phyloP scores from a whole-genome alignment of 805 yeast species.

The Pichia occidentalis region DNA sequence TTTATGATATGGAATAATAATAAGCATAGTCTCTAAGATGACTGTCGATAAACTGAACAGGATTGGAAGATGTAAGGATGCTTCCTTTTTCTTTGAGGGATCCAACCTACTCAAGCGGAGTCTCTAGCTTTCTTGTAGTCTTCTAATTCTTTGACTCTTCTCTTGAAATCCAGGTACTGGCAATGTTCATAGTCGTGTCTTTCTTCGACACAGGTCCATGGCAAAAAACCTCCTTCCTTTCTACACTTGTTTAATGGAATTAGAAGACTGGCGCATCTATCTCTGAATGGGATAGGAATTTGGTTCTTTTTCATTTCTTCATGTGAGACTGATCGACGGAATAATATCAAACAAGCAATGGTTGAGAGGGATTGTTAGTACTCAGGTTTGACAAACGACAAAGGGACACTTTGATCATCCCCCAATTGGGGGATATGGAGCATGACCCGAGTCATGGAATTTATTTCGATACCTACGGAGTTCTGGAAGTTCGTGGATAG shows the following conservation, averaged over 20 bases:
- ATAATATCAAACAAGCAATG: too few species aligned
- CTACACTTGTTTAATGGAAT: conserved; percentile 60
- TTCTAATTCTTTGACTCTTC: conserved; percentile 70
- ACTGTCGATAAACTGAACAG: too few species aligned
- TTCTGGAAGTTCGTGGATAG: conserved; percentile 35
- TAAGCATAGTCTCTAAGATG: too few species aligned
- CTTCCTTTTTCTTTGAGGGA: too few species aligned
- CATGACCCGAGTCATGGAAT: background rate
- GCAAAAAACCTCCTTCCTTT: conserved; percentile 47
- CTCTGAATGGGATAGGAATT: conserved; percentile 75
- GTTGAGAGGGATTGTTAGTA: background rate
- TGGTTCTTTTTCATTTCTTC: conserved; percentile 77
- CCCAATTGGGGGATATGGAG: too few species aligned
- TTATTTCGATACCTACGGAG: conserved; percentile 30
- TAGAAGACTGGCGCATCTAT: conserved; percentile 67
- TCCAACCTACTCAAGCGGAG: conserved; percentile 10
- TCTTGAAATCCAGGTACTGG: conserved; percentile 71
- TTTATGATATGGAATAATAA: too few species aligned
- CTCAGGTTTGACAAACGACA: background rate
- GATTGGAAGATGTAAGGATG: too few species aligned
- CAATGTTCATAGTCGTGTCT: conserved; percentile 82
- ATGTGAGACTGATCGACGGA: conserved; percentile 71
- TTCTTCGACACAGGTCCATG: conserved; percentile 72
- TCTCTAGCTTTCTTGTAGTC: conserved; percentile 40
- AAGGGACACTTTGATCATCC: too few species aligned